Evolutionary conservation across 352 stramenopile species (phyloP), one percentile per base, ranked within the genome.

Genomic region (Phytophthora ohioensis): DNA sequence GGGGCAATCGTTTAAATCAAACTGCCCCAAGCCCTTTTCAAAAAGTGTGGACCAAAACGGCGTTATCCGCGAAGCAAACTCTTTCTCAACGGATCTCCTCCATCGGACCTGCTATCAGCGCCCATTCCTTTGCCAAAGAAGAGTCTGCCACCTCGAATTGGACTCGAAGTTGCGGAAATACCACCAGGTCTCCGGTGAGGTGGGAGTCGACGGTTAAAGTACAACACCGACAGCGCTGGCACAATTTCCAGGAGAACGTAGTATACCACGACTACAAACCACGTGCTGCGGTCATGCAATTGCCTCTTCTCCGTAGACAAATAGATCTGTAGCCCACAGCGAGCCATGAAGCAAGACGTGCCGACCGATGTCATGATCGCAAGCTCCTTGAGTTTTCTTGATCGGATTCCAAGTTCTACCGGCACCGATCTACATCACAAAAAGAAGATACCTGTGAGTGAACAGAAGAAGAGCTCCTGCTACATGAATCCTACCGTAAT

Each of bases 331-430:
- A 96, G 45, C 0, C 58, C 70, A 30, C 84, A 95, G 43, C 90
- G 84, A 30, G 75, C 76, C 67, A 93, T 85, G 51, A 96, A 96
- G 65, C 88, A 95, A 21, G 88, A 93, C 21, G 84, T 91, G 48
- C 90, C 91, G n/a, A 95, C 81, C 1, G 78, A 88, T 31, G 87
- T 95, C 81, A 96, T 94, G 45, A 87, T 71, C 7, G 84, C 76
- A 5, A 95, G 82, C 68, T 96, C 90, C 67, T 88, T 92, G 11
- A 96, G 80, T 46, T 96, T 96, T 61, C 78, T 87, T 32, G 90
- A 93, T 13, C 90, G 85, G 59, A 95, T 91, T 8, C 84, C 77
- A 10, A 94, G 70, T 66, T 95, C 90, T 30, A 96, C 87, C 3
- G 90, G 90, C 52, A 96, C 87, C 0, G 76, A 91, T 64, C 89